Evolutionary conservation across 176 grass and related monocot genomes (phyloP), one percentile per base, ranked within the genome.

Genomic region (Musa beccarii): DNA sequence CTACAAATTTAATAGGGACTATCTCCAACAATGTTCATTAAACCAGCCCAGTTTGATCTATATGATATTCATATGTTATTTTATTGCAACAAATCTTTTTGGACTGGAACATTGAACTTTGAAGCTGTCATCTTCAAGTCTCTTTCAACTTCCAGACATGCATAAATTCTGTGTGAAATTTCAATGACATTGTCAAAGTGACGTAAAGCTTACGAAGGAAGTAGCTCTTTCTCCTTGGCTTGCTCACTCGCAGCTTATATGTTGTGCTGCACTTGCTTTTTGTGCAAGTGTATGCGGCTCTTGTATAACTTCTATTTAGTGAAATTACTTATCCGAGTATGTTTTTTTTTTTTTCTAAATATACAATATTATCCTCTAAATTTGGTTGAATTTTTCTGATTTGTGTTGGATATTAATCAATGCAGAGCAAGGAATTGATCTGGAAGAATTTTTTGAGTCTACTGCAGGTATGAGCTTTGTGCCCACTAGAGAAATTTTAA

Each of bases 361-460:
- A 74, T 29, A 22, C 13, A 16, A 10, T 19, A 8, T 49, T 68
- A 15, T 43, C 66, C 11, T 25, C 25, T 67, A 29, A 21, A 67
- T 16, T 49, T 49, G 66, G 11, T 2, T 69, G n/a, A 51, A 51
- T 10, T 70, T 70, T 70, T 25, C 49, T 70, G 68, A 70, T 9
- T 13, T 66, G 25, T 51, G 14, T 70, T 70, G 7, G 43, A 70
- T 70, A 70, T 51, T 70, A 51, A 51, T 54, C 85, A 63, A 3
- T 79, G 24, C 86, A 93, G 95, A 89, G 69, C 95, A 98, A 80
- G 95, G 95, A 49, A 93, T 89, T 77, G 82, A 93, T 63, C 75
- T 98, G 69, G 90, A 98, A 74, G 95, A 98, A 76, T 98, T 98
- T 67, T 98, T 93, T 76, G 21, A 91, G 71, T 98, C 95, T 34